phyloP scores from a whole-genome alignment of 2,329 filamentous ascomycete genomes.

The Trichoderma sp. region DNA sequence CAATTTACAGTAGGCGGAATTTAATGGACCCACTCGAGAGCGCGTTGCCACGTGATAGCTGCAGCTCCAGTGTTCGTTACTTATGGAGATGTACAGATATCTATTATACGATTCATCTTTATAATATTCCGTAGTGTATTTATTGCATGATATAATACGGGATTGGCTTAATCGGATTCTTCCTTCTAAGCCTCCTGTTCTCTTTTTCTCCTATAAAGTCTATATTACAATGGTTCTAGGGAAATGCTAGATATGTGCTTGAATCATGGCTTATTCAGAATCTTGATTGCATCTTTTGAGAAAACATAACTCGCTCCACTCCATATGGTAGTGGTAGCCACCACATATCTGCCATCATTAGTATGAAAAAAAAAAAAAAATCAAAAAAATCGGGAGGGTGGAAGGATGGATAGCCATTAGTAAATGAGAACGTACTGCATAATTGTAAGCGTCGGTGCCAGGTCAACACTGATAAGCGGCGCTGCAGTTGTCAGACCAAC shows the following conservation, averaged over 20 bases:
- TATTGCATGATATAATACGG: too few species aligned
- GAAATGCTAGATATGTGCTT: too few species aligned
- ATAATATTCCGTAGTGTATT: too few species aligned
- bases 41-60: not conserved
- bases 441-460: constrained; percentile 53
- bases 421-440: constrained; percentile 55
- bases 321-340: constrained; percentile 72
- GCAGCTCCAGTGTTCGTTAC: too few species aligned
- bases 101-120: too few species aligned
- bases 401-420: not conserved
- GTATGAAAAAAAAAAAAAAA: not conserved
- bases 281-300: constrained; percentile 87
- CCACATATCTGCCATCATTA: not conserved
- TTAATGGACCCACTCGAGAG: not conserved
- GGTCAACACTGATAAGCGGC: constrained; percentile 64
- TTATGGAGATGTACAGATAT: too few species aligned
- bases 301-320: constrained; percentile 90
- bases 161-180: not conserved
- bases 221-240: constrained; percentile 12
- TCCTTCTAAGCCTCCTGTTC: not conserved
- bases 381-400: too few species aligned
- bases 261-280: constrained; percentile 36
- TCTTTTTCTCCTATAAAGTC: not conserved
- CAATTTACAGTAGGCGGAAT: not conserved
- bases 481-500: constrained; percentile 81